phyloP scores from a whole-genome alignment of 2,329 filamentous ascomycete species.

The Paecilomyces dactylethromorphus region DNA sequence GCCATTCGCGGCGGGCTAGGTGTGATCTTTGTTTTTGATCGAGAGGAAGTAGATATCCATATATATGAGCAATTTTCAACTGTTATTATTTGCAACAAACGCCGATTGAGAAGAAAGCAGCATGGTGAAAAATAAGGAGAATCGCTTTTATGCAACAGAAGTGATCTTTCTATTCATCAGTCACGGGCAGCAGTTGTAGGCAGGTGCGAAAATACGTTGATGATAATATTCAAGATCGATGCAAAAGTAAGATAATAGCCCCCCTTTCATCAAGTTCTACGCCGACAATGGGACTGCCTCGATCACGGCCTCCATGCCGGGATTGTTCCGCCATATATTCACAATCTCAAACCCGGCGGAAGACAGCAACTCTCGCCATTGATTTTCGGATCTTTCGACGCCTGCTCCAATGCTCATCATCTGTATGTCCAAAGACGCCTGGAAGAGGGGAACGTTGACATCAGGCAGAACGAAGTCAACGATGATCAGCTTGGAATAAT shows the following conservation, averaged over 20 bases:
- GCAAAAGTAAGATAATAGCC: not conserved
- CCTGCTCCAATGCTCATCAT: constrained; percentile 34
- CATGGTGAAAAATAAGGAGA: too few relatives aligned
- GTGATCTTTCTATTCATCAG: too few relatives aligned
- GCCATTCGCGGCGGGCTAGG: too few relatives aligned
- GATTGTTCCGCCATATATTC: constrained; percentile 7
- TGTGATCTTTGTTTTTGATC: too few relatives aligned
- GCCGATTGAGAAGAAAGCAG: too few relatives aligned
- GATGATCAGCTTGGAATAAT: constrained; percentile 27
- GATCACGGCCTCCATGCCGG: constrained; percentile 9
- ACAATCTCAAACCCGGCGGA: constrained; percentile 21
- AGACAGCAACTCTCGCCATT: constrained; percentile 24
- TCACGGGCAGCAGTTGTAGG: too few relatives aligned
- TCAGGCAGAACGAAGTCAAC: constrained; percentile 30
- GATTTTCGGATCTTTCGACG: constrained; percentile 23
- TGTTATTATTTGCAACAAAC: too few relatives aligned
- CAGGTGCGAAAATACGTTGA: too few relatives aligned
- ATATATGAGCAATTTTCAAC: not conserved
- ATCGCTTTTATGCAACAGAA: too few relatives aligned
- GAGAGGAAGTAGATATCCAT: constrained; percentile 2
- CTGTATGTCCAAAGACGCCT: constrained; percentile 27
- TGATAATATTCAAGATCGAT: not conserved
- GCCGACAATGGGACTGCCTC: constrained; percentile 3
- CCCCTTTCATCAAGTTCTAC: not conserved
- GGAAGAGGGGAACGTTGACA: constrained; percentile 18